Percentiles rank a stretch among this genome's conserved stretches.
phyloP scores from a whole-genome alignment of 768 basidiomycete species.

The Tylopilus vinaceipallidus region DNA sequence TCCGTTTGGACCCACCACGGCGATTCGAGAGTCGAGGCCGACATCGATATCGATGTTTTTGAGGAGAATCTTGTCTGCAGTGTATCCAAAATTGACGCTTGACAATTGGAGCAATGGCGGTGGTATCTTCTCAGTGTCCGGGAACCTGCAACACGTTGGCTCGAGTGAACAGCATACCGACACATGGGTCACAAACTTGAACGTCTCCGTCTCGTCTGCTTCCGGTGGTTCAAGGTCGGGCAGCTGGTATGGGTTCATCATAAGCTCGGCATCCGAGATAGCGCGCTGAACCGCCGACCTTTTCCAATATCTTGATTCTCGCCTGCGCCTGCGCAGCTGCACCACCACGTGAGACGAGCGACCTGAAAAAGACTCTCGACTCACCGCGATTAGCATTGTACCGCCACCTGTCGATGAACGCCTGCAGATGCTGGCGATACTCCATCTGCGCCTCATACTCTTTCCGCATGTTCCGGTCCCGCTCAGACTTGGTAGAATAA shows the following conservation, averaged over 20 bases:
- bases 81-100: slow-evolving; percentile 89
- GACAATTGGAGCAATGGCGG: slow-evolving; percentile 92
- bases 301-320: slow-evolving; percentile 75
- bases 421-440: slow-evolving; percentile 92
- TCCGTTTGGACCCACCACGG: slow-evolving; percentile 93
- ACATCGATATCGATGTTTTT: slow-evolving; percentile 86
- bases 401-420: slow-evolving; percentile 97
- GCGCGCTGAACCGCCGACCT: slow-evolving; percentile 41
- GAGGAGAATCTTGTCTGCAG: slow-evolving; percentile 70
- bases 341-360: background rate
- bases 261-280: background rate
- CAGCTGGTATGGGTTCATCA: slow-evolving; percentile 45
- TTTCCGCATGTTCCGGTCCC: slow-evolving; percentile 85
- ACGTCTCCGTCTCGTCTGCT: slow-evolving; percentile 87
- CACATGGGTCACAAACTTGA: slow-evolving; percentile 55
- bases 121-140: slow-evolving; percentile 95
- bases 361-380: too few relatives aligned
- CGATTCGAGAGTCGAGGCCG: slow-evolving; percentile 91
- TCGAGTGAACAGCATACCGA: background rate
- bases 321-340: slow-evolving; percentile 84
- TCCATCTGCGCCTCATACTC: slow-evolving; percentile 97
- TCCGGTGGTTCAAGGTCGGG: slow-evolving; percentile 94
- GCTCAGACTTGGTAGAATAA: slow-evolving; percentile 97
- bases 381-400: slow-evolving; percentile 92
- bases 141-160: slow-evolving; percentile 55